Base-by-base conservation (phyloP, 139 green algal species). In the Edaphochlamys debaryana region DNA sequence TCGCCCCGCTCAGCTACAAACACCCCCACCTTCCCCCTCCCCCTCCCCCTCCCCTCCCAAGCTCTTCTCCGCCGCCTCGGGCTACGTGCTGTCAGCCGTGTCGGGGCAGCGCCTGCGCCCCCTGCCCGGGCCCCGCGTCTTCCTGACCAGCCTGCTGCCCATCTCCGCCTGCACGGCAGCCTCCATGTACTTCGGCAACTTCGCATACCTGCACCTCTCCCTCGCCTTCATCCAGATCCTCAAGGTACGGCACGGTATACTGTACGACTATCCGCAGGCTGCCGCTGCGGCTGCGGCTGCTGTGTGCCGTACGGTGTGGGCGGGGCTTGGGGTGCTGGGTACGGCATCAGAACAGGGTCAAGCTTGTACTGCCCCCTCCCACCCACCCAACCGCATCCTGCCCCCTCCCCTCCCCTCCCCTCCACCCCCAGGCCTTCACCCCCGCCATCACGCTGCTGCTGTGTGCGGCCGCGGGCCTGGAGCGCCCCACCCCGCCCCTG, bases 171-270 rank as follows among this genome's bases (percentile, higher is more conserved):
- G 79, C 72, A 85, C 85, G 58, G 89, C 87, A 25, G 69, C 70
- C 5, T 89, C 87, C 23, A 89, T 95, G 82, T 92, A 54, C 69
- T 87, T 87, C 13, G 92, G 80, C 74, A 95, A 95, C 64, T 41
- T 80, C 0, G 84, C 91, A 17, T 96, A 96, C 79, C 75, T 95
- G 30, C 83, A 86, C 69, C 85, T 96, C 6, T 93, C 87, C 3
- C 80, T 96, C 32, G 86, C 91, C 6, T 96, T 95, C 90, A 95
- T 96, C 23, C 92, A 95, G 60, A 84, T 89, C 20, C 52, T 83
- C 40, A 82, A 87, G 82, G 72, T 73, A 20, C 1, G 74, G n/a
- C n/a, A n/a, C n/a, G n/a, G n/a, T n/a, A n/a, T n/a, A n/a, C n/a
- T n/a, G n/a, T n/a, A n/a, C n/a, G n/a, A n/a, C n/a, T n/a, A n/a